Conservation (phyloP, 805 yeast genomes). For the Barnettozyma salicaria region DNA sequence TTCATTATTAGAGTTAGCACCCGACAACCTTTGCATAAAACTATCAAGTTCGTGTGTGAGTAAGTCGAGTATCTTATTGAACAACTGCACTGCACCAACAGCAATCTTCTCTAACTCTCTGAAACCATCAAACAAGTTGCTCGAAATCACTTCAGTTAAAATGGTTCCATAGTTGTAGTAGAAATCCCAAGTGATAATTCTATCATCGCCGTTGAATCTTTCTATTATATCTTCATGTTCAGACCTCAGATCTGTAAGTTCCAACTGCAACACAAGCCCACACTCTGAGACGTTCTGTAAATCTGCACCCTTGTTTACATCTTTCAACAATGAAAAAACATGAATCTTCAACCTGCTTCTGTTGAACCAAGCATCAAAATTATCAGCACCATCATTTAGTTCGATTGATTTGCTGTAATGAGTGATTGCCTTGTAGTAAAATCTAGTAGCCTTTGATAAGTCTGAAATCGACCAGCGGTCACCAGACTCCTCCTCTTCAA, state of each 20-base stretch:
- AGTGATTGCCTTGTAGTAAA: slow-evolving; percentile 52
- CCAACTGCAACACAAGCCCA: slow-evolving; percentile 1
- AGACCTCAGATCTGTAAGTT: slow-evolving; percentile 11
- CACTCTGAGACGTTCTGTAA: slow-evolving; percentile 29
- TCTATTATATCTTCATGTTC: slow-evolving; percentile 13
- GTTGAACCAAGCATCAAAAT: slow-evolving; percentile 51
- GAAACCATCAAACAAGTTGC: slow-evolving; percentile 6
- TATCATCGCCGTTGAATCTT: slow-evolving; percentile 15
- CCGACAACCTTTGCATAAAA: slow-evolving; percentile 15
- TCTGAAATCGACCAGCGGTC: slow-evolving; percentile 70
- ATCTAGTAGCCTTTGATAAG: slow-evolving; percentile 54
- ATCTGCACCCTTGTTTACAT: slow-evolving; percentile 31
- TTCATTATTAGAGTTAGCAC: slow-evolving; percentile 12
- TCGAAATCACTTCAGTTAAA: slow-evolving; percentile 15
- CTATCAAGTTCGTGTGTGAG: slow-evolving; percentile 19
- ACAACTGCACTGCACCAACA: slow-evolving; percentile 7
- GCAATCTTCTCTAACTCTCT: slow-evolving; percentile 12
- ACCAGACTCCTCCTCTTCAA: slow-evolving; percentile 64
- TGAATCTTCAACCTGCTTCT: slow-evolving; percentile 51
- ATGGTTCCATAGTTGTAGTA: slow-evolving; percentile 22
- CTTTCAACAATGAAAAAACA: slow-evolving; percentile 47
- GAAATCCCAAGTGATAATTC: slow-evolving; percentile 25
- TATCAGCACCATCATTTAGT: slow-evolving; percentile 2
- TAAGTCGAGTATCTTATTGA: slow-evolving; percentile 11
- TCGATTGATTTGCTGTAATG: slow-evolving; percentile 34